Base-by-base conservation (phyloP, 208 protist species). In the Acanthamoeba lenticulata region DNA sequence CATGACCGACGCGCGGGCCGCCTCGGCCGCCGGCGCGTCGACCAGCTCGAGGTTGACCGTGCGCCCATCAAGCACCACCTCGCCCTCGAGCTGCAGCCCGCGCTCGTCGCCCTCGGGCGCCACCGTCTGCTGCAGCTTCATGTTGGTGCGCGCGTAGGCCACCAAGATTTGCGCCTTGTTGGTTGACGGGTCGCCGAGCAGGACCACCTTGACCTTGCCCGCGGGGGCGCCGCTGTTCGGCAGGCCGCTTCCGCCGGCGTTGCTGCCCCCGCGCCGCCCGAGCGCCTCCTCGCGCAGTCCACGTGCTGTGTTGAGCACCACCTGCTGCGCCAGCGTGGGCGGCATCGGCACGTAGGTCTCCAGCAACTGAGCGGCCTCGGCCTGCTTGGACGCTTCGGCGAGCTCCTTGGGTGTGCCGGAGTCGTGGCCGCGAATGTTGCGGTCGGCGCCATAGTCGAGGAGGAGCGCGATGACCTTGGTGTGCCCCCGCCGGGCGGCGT, bases 321-420 rank as follows among this genome's bases (percentile, higher is more conserved):
- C 65, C 65, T 74, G 65, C 27, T 74, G 65, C n/a, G 65, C 45
- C 38, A 86, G 19, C 21, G 38, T 86, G 79, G 79, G 79, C 29
- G 42, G 42, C 15, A 52, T 42, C 32, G 42, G 27, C 44, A 88
- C 45, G 44, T 88, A 60, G 15, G 44, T 29, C n/a, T 88, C 49
- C 1, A 88, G 49, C 6, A 88, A 17, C 24, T 88, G 79, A 57
- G 79, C 49, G 3, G 42, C 49, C 1, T 79, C 69, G 19, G 40
- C 21, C 40, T 79, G 44, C 27, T 74, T 42, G 0, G 40, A 77
- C 1, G 0, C n/a, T 17, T 77, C 21, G 13, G 86, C 86, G n/a
- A n/a, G n/a, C n/a, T 91, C 85, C 27, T 91, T 91, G 38, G 85
- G 85, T 19, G 85, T 91, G 52, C 86, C 86, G 19, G 42, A 45